phyloP scores from a whole-genome alignment of 305 asterid species.

The Stenogyne calaminthoides region DNA sequence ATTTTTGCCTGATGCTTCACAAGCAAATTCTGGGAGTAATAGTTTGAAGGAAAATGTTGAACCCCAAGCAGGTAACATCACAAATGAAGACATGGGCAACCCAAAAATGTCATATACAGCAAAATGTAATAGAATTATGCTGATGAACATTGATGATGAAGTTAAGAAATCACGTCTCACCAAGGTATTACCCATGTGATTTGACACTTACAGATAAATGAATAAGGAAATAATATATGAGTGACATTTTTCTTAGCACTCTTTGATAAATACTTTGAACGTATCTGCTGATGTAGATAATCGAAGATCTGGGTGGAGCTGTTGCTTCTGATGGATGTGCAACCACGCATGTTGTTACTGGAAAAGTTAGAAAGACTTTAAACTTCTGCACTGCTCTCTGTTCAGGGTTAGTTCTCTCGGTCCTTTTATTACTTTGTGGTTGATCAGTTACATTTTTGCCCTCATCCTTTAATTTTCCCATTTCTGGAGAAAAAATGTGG shows the following conservation, averaged over 20 bases:
- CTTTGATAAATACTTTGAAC: slow-evolving; percentile 19
- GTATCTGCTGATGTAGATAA: slow-evolving; percentile 53
- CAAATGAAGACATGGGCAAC: slow-evolving; percentile 35
- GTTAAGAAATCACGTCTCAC: slow-evolving; percentile 65
- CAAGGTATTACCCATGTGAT: slow-evolving; percentile 49
- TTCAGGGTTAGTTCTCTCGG: slow-evolving; percentile 71
- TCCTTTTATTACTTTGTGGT: slow-evolving; percentile 4
- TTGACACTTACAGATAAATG: neutral
- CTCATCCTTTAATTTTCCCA: no score
- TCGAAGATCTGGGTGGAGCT: slow-evolving; percentile 77
- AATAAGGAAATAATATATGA: neutral
- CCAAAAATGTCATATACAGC: slow-evolving; percentile 25
- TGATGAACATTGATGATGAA: slow-evolving; percentile 93
- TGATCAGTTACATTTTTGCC: no score
- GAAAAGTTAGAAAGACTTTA: slow-evolving; percentile 75
- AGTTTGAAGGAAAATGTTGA: slow-evolving; percentile 42
- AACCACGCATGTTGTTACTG: slow-evolving; percentile 82
- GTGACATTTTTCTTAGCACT: neutral
- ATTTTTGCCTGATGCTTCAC: slow-evolving; percentile 30
- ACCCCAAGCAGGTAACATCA: slow-evolving; percentile 36
- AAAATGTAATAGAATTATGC: slow-evolving; percentile 50
- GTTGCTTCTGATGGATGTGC: slow-evolving; percentile 74
- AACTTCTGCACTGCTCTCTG: slow-evolving; percentile 91
- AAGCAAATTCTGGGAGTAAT: slow-evolving; percentile 28
- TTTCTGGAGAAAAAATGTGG: neutral